Evolutionary conservation across 2,329 filamentous ascomycete genomes (phyloP), one percentile per base, ranked within the genome.

Genomic region (Aspergillus puulaauensis): DNA sequence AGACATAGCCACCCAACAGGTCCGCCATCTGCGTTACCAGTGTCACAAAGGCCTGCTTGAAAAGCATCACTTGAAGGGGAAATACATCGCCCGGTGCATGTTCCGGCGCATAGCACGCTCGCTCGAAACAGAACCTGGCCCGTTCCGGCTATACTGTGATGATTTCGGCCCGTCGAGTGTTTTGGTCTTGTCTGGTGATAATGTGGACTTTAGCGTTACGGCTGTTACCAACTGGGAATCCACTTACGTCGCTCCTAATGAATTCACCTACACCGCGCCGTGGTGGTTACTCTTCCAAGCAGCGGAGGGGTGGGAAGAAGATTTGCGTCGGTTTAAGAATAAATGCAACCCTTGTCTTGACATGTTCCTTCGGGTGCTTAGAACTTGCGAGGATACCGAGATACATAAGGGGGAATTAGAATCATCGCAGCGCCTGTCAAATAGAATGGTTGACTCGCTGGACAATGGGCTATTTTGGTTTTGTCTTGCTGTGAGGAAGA

Each of bases 391-490:
- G 27, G 33, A 47, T 12, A 23, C 41, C 2, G 6, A 48, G 17
- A 41, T 48, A 1, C 15, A 11, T 21, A 15, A 39, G 12, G 43
- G 33, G 19, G 6, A 5, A 6, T 4, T 54, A 12, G 15, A 17
- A 1, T 15, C 24, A 12, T 47, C 41, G 14, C 43, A 47, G 21
- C 33, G 52, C 21, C 52, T 48, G n/a, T 54, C 44, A 3, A 31
- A 7, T 17, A 17, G n/a, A 7, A 54, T 54, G 52, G 35, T 44
- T 3, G 17, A 54, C 17, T 48, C 52, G 6, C 17, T 54, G 39
- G n/a, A 53, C 17, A 53, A 24, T 33, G 51, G 51, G 24, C 40
- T 46, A 2, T 53, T 53, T 24, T 54, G 44, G 43, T 47, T 54
- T 21, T 54, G 43, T 12, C 52, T 48, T n/a, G 52, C 52, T 11